Base-by-base conservation (phyloP, 306 rosid genomes). In the Oemleria cerasiformis region DNA sequence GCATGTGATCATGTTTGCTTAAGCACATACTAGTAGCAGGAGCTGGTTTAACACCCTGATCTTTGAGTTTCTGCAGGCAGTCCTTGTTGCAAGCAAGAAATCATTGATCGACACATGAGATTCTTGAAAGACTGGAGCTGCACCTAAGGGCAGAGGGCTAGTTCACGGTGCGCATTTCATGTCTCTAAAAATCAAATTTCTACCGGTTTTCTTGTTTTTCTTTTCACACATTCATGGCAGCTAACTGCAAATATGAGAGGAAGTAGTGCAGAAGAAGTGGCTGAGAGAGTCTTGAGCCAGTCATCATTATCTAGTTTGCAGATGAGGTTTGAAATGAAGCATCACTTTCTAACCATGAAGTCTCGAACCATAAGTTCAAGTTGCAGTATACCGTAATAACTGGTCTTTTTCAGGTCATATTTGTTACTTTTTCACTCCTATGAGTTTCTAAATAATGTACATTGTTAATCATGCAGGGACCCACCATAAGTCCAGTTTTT, bases 171-270 rank as follows among this genome's bases (percentile, higher is more conserved):
- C 45, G 78, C 71, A 76, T 41, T 49, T 73, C 3, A 16, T 20
- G 61, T 71, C 51, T 62, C 40, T 40, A 25, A 43, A 62, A 50
- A 23, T 48, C 63, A 63, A 48, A n/a, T 42, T 70, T 39, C 36
- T 30, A 30, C 36, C 62, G 17, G 17, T 9, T 50, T 62, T 68
- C 77, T 63, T 21, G 42, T 9, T 48, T 65, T 38, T 25, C 30
- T 12, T 16, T 61, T 40, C 54, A 40, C 20, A 61, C 50, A 72
- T 55, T 60, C 67, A 36, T 70, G 72, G 66, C 86, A 94, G 99
- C 97, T 94, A 36, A 72, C 78, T 68, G 99, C 99, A 82, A 94
- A 94, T 84, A 85, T 94, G 96, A 89, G 99, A 76, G 97, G 96
- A 83, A 89, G 73, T 72, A 94, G 96, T 68, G 91, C 88, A 41